Conservation (phyloP, 495 filamentous ascomycete species). For the Durotheca rogersii region DNA sequence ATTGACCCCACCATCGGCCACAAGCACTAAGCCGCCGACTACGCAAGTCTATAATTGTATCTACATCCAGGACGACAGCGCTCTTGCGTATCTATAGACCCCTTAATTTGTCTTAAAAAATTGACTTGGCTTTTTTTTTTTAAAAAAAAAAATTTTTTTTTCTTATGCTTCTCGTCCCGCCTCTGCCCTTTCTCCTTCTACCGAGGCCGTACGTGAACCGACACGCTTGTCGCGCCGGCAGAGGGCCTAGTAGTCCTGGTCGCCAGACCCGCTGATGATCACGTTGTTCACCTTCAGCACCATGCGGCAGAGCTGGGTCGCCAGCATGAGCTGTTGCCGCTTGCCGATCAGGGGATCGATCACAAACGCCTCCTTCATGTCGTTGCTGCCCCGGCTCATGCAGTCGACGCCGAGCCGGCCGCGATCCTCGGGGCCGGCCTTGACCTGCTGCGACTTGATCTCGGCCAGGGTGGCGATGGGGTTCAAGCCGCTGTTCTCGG, state of each 20-base stretch:
- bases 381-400: conserved; percentile 90
- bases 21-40: no score
- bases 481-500: conserved; percentile 94
- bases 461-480: conserved; percentile 93
- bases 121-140: no score
- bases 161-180: background rate
- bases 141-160: no score
- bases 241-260: conserved; percentile 80
- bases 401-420: conserved; percentile 89
- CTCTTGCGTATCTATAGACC: background rate
- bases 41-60: no score
- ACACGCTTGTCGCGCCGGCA: no score
- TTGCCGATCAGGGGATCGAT: conserved; percentile 98
- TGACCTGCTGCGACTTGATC: conserved; percentile 94
- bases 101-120: no score
- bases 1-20: no score
- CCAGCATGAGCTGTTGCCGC: conserved; percentile 90
- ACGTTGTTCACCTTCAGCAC: conserved; percentile 98
- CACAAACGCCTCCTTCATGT: conserved; percentile 96
- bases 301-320: conserved; percentile 98
- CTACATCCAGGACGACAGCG: background rate
- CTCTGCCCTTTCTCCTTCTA: background rate
- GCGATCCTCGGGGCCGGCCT: conserved; percentile 69
- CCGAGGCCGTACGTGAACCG: no score
- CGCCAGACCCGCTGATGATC: conserved; percentile 88